phyloP scores from a whole-genome alignment of 2,329 filamentous ascomycete genomes.

The Pseudogymnoascus sp. region DNA sequence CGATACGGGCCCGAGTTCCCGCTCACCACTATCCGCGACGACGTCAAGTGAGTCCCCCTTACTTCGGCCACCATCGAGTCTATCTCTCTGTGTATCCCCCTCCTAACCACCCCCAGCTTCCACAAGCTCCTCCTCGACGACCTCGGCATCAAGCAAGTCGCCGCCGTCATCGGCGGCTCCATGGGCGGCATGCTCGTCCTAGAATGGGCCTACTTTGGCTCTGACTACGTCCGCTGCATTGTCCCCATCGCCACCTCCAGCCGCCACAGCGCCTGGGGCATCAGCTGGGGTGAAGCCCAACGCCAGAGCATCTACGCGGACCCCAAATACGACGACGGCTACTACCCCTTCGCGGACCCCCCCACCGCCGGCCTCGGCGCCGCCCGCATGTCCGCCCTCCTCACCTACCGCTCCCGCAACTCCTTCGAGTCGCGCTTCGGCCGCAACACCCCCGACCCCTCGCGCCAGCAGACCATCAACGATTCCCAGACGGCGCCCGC shows the following conservation, averaged over 20 bases:
- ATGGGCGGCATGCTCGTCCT: conserved; percentile 88
- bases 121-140: conserved; percentile 76
- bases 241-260: conserved; percentile 81
- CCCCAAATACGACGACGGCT: conserved; percentile 96
- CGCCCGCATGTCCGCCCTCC: conserved; percentile 89
- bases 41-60: conserved; percentile 64
- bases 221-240: conserved; percentile 70
- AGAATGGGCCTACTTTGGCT: conserved; percentile 86
- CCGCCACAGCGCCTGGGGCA: conserved; percentile 80
- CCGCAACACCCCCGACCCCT: conserved; percentile 80
- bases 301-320: conserved; percentile 94
- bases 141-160: conserved; percentile 68
- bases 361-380: conserved; percentile 81
- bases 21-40: conserved; percentile 87
- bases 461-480: conserved; percentile 74
- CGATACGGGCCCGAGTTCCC: conserved; percentile 94
- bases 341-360: conserved; percentile 81
- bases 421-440: conserved; percentile 96
- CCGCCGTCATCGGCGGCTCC: conserved; percentile 72
- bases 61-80: not conserved
- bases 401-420: conserved; percentile 94
- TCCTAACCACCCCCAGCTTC: conserved; percentile 41
- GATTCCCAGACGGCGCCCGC: conserved; percentile 51
- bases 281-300: conserved; percentile 84
- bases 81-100: conserved; percentile 7